Conservation (phyloP, 1,139 yeast genomes). For the Kurtzmaniella quercitrusa region DNA sequence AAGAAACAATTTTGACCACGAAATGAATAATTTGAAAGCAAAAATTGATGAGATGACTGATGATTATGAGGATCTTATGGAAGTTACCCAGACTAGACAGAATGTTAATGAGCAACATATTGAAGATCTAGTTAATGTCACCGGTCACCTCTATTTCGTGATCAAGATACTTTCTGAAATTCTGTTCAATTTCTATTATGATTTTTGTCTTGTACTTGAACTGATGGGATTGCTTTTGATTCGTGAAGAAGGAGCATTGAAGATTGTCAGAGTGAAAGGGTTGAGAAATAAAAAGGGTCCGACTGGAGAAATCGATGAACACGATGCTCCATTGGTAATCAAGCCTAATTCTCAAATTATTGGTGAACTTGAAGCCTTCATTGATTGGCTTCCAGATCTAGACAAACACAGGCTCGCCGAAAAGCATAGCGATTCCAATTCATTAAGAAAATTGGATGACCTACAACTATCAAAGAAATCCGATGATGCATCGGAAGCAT, state of each 20-base stretch:
- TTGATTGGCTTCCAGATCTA: conserved; percentile 20
- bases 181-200: conserved; percentile 28
- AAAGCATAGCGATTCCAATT: neutral
- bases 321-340: conserved; percentile 16
- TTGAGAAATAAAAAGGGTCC: conserved; percentile 39
- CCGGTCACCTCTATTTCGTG: conserved; percentile 17
- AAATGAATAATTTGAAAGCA: conserved; percentile 38
- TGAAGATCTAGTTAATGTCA: conserved; percentile 22
- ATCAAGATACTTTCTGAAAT: conserved; percentile 18
- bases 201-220: conserved; percentile 62
- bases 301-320: conserved; percentile 14
- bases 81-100: conserved; percentile 26
- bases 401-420: neutral
- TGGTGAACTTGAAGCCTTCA: conserved; percentile 21
- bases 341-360: conserved; percentile 28
- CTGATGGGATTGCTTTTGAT: conserved; percentile 70
- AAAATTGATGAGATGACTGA: conserved; percentile 35
- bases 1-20: conserved; percentile 44
- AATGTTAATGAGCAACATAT: conserved; percentile 26
- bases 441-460: too few relatives aligned
- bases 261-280: conserved; percentile 68
- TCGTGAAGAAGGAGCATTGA: conserved; percentile 32
- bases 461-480: too few relatives aligned
- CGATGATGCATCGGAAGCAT: conserved; percentile 6
- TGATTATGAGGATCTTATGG: conserved; percentile 52